Evolutionary conservation across 192 early-diverging fungal species (phyloP).

Genomic region (Chytriomyces sp.): DNA sequence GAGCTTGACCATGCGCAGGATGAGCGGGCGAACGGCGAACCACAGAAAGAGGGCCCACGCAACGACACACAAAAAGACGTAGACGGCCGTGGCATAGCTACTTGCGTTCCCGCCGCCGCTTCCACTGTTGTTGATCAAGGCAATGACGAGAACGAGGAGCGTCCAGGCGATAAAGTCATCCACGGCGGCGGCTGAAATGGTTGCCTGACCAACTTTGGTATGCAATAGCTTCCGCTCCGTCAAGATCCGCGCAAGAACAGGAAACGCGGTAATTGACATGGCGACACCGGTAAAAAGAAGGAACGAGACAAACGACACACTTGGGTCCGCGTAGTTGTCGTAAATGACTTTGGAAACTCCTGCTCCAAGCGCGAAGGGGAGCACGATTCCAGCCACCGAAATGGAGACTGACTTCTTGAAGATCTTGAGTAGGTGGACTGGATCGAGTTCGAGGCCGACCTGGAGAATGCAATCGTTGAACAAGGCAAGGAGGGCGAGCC

Average conservation of each 20-base stretch:
- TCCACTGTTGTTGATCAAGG: slow-evolving; percentile 75
- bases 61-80: slow-evolving; percentile 73
- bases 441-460: slow-evolving; percentile 84
- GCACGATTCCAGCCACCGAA: no score
- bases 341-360: slow-evolving; percentile 68
- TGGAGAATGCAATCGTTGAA: no score
- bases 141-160: slow-evolving; percentile 57
- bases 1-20: no score
- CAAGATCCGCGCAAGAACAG: no score
- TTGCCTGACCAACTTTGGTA: slow-evolving; percentile 37
- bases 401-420: no score
- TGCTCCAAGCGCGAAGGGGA: no score
- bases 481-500: no score
- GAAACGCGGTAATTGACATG: no score
- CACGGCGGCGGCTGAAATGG: slow-evolving; percentile 79
- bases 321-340: slow-evolving; percentile 31
- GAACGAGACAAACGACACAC: slow-evolving; percentile 62
- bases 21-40: no score
- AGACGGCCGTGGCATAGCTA: slow-evolving; percentile 66
- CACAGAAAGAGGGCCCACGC: no score
- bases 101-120: slow-evolving; percentile 35
- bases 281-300: slow-evolving; percentile 83
- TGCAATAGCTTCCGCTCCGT: slow-evolving; percentile 78
- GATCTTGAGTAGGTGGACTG: slow-evolving; percentile 25
- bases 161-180: no score